phyloP scores from a whole-genome alignment of 192 early-diverging fungal genomes.

The Paraglomus occultum region DNA sequence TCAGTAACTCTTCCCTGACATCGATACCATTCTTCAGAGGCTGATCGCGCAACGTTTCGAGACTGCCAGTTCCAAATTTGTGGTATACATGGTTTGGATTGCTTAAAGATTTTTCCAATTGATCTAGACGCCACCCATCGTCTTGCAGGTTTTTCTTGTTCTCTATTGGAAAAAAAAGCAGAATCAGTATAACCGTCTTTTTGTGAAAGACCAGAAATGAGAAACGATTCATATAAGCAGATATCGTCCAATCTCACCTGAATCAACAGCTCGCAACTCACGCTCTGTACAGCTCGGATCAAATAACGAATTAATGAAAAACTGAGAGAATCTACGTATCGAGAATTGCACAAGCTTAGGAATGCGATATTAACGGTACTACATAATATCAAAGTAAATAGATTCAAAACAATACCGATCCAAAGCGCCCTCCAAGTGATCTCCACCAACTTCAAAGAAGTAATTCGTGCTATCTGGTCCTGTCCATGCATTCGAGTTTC shows the following conservation, averaged over 20 bases:
- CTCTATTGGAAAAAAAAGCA: constrained; percentile 44
- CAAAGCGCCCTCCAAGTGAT: constrained; percentile 54
- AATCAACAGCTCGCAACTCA: constrained; percentile 93
- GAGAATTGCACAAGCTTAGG: neutral
- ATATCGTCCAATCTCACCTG: constrained; percentile 44
- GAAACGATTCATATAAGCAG: neutral
- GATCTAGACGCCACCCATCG: constrained; percentile 87
- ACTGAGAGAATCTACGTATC: constrained; percentile 71
- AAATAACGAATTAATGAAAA: constrained; percentile 93
- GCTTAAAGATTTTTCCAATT: constrained; percentile 80
- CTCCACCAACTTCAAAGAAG: constrained; percentile 76
- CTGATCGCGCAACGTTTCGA: constrained; percentile 74
- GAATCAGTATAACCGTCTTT: neutral
- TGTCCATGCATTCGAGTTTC: constrained; percentile 82
- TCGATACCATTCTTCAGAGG: constrained; percentile 71
- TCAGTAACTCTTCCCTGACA: constrained; percentile 77
- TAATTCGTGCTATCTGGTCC: constrained; percentile 80
- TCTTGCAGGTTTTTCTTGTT: constrained; percentile 94
- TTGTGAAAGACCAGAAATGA: neutral
- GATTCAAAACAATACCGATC: constrained; percentile 34
- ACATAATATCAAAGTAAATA: neutral
- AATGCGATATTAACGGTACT: neutral
- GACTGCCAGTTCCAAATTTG: constrained; percentile 91
- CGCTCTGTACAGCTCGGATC: constrained; percentile 84
- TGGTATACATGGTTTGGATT: constrained; percentile 77